Evolutionary conservation across 2,329 filamentous ascomycete species (phyloP).

Genomic region (Davidsoniella neocaledoniae): DNA sequence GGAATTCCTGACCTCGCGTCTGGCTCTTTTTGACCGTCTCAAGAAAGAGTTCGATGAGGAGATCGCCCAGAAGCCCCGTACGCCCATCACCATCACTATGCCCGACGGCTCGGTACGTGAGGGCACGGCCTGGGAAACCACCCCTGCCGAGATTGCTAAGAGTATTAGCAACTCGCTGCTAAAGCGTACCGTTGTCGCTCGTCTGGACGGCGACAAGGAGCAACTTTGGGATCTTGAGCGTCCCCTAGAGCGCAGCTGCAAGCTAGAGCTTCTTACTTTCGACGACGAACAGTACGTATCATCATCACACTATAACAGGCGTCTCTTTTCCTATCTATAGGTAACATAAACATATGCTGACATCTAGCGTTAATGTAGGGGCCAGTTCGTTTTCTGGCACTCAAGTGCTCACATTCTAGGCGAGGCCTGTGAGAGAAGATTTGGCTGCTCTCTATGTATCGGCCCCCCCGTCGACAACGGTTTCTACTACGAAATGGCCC

Average conservation of each 20-base stretch:
- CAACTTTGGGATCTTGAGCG: slow-evolving; percentile 86
- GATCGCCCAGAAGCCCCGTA: slow-evolving; percentile 50
- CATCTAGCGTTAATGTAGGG: slow-evolving; percentile 21
- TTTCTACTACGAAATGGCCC: slow-evolving; percentile 96
- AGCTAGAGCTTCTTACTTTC: slow-evolving; percentile 71
- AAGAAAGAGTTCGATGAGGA: slow-evolving; percentile 74
- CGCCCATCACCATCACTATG: slow-evolving; percentile 58
- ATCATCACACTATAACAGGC: not conserved
- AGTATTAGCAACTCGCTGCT: slow-evolving; percentile 70
- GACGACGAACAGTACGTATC: slow-evolving; percentile 24
- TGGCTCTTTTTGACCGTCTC: slow-evolving; percentile 59
- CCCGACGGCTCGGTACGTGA: slow-evolving; percentile 52
- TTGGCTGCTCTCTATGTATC: slow-evolving; percentile 82
- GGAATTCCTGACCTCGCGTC: slow-evolving; percentile 66
- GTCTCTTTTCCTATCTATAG: no score
- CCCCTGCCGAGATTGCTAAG: slow-evolving; percentile 61
- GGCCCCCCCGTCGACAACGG: slow-evolving; percentile 82
- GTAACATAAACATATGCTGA: not conserved
- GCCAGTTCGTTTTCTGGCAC: slow-evolving; percentile 96
- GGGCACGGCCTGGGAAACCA: slow-evolving; percentile 83
- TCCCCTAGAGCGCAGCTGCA: slow-evolving; percentile 75
- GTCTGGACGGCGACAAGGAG: slow-evolving; percentile 52
- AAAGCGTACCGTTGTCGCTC: slow-evolving; percentile 75
- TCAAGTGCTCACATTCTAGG: slow-evolving; percentile 92
- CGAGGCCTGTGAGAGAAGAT: slow-evolving; percentile 79